A percentile compares a stretch with the other conserved stretches of the same genome.
phyloP scores from a whole-genome alignment of 2,329 filamentous ascomycete genomes.

The Trichoderma koningii region DNA sequence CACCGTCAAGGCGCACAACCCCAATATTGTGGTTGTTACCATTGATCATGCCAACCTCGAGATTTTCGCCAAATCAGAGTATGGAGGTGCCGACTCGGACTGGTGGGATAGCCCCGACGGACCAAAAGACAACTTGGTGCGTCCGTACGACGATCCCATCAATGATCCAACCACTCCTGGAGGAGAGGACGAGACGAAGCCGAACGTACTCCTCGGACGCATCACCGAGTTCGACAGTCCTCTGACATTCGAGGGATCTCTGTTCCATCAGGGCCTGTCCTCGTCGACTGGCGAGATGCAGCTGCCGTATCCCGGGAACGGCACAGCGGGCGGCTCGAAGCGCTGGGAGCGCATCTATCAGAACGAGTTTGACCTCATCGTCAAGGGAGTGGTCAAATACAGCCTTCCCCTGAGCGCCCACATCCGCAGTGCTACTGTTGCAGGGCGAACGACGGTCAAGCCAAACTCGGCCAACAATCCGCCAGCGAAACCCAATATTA shows the following conservation, averaged over 20 bases:
- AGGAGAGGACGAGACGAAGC: conserved; percentile 56
- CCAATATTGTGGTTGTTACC: conserved; percentile 86
- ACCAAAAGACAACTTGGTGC: conserved; percentile 33
- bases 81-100: conserved; percentile 70
- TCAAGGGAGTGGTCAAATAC: conserved; percentile 90
- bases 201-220: conserved; percentile 89
- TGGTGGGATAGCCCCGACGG: conserved; percentile 53
- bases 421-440: conserved; percentile 60
- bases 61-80: conserved; percentile 91
- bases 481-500: conserved; percentile 68
- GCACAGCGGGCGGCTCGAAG: conserved; percentile 79
- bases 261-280: conserved; percentile 73
- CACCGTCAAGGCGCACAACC: conserved; percentile 83
- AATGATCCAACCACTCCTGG: conserved; percentile 45
- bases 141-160: conserved; percentile 37
- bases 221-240: conserved; percentile 86
- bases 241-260: conserved; percentile 84
- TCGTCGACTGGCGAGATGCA: conserved; percentile 81
- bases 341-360: conserved; percentile 90
- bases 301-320: conserved; percentile 80
- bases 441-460: conserved; percentile 61
- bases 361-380: conserved; percentile 89
- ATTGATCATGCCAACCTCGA: conserved; percentile 87
- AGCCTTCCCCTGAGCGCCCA: conserved; percentile 63
- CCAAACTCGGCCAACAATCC: conserved; percentile 64